A percentile compares a stretch with the other conserved stretches of the same genome.
Evolutionary conservation across 2,329 filamentous ascomycete species (phyloP).

Genomic region (Penicillium concentricum): DNA sequence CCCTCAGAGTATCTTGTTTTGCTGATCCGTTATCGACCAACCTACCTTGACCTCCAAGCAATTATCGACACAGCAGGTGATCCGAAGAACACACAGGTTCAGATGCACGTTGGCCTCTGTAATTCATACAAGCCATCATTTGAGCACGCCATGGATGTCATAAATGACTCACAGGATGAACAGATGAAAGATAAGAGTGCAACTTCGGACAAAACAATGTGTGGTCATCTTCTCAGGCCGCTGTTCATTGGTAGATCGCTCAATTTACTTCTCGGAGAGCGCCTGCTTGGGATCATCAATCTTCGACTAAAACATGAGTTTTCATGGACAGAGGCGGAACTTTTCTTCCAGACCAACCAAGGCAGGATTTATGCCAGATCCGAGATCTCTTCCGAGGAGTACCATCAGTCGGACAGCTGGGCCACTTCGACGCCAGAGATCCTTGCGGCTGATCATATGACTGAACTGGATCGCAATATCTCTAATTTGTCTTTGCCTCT

Average conservation of each 20-base stretch:
- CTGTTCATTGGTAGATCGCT: slow-evolving; percentile 72
- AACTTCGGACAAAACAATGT: neutral
- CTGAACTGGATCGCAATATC: slow-evolving; percentile 19
- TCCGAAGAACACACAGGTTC: slow-evolving; percentile 39
- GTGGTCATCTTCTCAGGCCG: slow-evolving; percentile 46
- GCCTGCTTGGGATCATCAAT: slow-evolving; percentile 63
- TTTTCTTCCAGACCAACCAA: slow-evolving; percentile 52
- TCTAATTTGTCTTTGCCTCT: slow-evolving; percentile 55
- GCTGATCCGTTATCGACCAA: slow-evolving; percentile 63
- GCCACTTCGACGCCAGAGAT: slow-evolving; percentile 38
- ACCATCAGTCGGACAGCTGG: slow-evolving; percentile 26
- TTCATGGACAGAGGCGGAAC: slow-evolving; percentile 68
- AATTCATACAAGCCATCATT: slow-evolving; percentile 69
- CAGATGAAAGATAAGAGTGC: neutral
- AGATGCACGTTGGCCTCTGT: slow-evolving; percentile 69
- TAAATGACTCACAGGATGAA: slow-evolving; percentile 29
- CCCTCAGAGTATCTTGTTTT: slow-evolving; percentile 69
- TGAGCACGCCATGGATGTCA: slow-evolving; percentile 54
- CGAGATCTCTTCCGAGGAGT: slow-evolving; percentile 13
- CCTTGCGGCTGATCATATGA: slow-evolving; percentile 53
- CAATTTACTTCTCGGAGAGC: slow-evolving; percentile 64
- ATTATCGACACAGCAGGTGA: slow-evolving; percentile 48
- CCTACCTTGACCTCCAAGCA: slow-evolving; percentile 60
- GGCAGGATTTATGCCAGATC: slow-evolving; percentile 26
- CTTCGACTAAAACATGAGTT: slow-evolving; percentile 54